Percentiles rank a stretch among this genome's conserved stretches.
Evolutionary conservation across 176 grass and related monocot genomes (phyloP).

Genomic region (Triticum urartu): DNA sequence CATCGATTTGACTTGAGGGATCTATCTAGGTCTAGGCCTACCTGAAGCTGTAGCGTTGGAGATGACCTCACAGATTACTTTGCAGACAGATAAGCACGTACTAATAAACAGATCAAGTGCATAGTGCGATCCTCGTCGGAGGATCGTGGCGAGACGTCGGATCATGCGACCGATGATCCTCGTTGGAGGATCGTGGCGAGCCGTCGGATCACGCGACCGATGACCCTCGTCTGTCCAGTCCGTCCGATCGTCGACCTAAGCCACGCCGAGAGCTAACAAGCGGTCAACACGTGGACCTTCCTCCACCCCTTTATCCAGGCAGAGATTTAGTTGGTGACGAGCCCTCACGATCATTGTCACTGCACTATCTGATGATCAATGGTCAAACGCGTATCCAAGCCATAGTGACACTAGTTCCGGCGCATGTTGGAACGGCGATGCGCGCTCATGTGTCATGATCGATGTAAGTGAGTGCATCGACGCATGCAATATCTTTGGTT

Average conservation of each 20-base stretch:
- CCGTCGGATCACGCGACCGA: too few species aligned
- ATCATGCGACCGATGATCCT: not conserved
- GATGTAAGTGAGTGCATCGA: not conserved
- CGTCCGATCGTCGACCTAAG: not conserved
- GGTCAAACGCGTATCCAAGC: conserved; percentile 26
- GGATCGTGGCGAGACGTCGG: not conserved
- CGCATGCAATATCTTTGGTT: not conserved
- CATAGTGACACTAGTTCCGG: not conserved
- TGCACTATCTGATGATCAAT: not conserved
- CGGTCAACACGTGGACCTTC: not conserved
- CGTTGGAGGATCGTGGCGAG: too few species aligned
- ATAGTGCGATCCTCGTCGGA: not conserved
- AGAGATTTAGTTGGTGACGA: not conserved
- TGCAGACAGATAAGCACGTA: not conserved
- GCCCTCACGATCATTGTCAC: not conserved
- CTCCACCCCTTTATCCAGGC: not conserved
- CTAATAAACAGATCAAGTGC: too few species aligned
- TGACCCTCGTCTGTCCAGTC: not conserved
- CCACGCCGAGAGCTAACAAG: not conserved
- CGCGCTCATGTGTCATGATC: not conserved
- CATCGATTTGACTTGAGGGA: not conserved
- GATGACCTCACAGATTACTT: not conserved
- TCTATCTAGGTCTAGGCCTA: conserved; percentile 12
- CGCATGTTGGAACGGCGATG: not conserved
- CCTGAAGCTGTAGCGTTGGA: conserved; percentile 2